Percentiles rank a stretch among this genome's conserved stretches.
phyloP scores from a whole-genome alignment of 2,329 filamentous ascomycete species.

The Beauveria sp. region DNA sequence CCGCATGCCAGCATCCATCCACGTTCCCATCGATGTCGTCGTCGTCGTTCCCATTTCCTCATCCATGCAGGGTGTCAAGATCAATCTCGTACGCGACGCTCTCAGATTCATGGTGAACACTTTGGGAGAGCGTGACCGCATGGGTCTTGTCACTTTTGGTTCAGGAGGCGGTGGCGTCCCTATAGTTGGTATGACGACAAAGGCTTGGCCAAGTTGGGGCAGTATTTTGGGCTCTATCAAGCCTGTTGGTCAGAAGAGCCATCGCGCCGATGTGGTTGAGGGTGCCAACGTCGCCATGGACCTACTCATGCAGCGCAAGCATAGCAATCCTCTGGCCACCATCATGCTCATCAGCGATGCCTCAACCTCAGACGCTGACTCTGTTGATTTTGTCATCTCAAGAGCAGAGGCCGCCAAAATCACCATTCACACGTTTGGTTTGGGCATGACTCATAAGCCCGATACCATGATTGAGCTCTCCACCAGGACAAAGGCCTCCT shows the following conservation, averaged over 20 bases:
- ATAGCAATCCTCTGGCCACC: conserved; percentile 88
- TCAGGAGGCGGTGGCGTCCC: conserved; percentile 89
- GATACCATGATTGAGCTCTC: conserved; percentile 98
- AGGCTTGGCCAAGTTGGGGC: conserved; percentile 86
- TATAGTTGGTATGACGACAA: conserved; percentile 96
- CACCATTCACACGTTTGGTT: conserved; percentile 89
- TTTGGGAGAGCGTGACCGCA: conserved; percentile 86
- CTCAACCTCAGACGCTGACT: conserved; percentile 86
- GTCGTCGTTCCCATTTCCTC: conserved; percentile 96
- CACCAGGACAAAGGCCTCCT: conserved; percentile 89
- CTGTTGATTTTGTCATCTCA: conserved; percentile 95
- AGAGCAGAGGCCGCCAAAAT: conserved; percentile 96
- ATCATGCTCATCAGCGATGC: conserved; percentile 97
- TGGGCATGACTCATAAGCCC: conserved; percentile 95
- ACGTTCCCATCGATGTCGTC: conserved; percentile 91
- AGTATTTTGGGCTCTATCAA: conserved; percentile 81
- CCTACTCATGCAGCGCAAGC: conserved; percentile 92
- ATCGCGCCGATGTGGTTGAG: conserved; percentile 93
- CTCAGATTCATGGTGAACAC: conserved; percentile 86
- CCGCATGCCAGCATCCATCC: conserved; percentile 46
- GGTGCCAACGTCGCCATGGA: conserved; percentile 98
- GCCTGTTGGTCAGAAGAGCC: conserved; percentile 91
- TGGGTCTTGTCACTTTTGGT: conserved; percentile 95
- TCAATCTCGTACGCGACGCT: conserved; percentile 85
- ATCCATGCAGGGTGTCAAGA: conserved; percentile 99